A percentile compares a stretch with the other conserved stretches of the same genome.
phyloP scores from a whole-genome alignment of 2,329 filamentous ascomycete genomes.

The Diaporthe amygdali region DNA sequence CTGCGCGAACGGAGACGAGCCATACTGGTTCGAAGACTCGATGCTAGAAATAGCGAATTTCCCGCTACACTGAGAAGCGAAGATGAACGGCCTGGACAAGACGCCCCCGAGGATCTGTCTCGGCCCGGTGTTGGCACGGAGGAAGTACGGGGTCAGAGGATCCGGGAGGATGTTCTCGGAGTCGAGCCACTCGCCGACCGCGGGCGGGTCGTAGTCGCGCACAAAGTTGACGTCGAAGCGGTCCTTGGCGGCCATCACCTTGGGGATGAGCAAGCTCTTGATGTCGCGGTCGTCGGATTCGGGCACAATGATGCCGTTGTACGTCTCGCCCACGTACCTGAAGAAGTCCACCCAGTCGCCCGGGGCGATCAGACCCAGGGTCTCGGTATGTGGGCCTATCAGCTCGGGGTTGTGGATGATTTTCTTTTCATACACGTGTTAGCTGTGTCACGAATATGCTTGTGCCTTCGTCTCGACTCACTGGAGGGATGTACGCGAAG shows the following conservation, averaged over 20 bases:
- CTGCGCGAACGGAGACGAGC: slow-evolving; percentile 36
- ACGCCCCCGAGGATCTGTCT: slow-evolving; percentile 51
- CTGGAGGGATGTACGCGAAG: slow-evolving; percentile 62
- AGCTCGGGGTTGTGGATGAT: slow-evolving; percentile 62
- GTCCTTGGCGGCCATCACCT: slow-evolving; percentile 59
- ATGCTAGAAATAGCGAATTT: slow-evolving; percentile 60
- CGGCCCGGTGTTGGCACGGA: slow-evolving; percentile 55
- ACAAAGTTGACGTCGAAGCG: slow-evolving; percentile 61
- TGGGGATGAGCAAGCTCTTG: slow-evolving; percentile 54
- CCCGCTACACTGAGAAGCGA: slow-evolving; percentile 49
- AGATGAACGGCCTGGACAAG: slow-evolving; percentile 53
- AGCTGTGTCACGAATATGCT: background rate
- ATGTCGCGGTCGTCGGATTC: slow-evolving; percentile 57
- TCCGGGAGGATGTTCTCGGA: slow-evolving; percentile 46
- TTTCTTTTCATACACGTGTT: slow-evolving; percentile 54
- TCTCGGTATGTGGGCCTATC: slow-evolving; percentile 58
- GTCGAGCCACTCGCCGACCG: slow-evolving; percentile 46
- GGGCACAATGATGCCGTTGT: slow-evolving; percentile 53
- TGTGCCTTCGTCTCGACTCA: slow-evolving; percentile 33
- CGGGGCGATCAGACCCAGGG: slow-evolving; percentile 58
- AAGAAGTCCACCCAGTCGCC: slow-evolving; percentile 68
- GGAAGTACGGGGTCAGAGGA: slow-evolving; percentile 49
- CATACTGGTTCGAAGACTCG: slow-evolving; percentile 47
- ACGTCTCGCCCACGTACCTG: slow-evolving; percentile 59
- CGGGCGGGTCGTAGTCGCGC: slow-evolving; percentile 51